Evolutionary conservation across 2,329 filamentous ascomycete species (phyloP).

Genomic region (Calonectria henricotiae): DNA sequence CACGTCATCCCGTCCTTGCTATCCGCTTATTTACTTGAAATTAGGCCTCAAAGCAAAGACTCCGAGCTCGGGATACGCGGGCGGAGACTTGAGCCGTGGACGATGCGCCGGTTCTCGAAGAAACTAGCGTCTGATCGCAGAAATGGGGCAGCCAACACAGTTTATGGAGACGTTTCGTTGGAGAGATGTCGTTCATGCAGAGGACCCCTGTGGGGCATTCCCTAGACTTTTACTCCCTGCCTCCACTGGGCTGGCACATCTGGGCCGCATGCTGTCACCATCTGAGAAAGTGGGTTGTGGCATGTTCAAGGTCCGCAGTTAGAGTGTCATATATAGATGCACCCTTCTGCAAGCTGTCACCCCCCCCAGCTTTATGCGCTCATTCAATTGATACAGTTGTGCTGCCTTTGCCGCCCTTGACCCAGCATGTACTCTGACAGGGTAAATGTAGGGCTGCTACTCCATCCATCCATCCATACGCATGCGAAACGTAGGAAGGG

Average conservation of each 20-base stretch:
- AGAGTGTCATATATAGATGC: too few species aligned
- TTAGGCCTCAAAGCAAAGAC: not conserved
- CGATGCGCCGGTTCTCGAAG: not conserved
- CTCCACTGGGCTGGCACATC: too few species aligned
- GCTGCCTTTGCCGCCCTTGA: slow-evolving; percentile 3
- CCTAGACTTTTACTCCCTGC: too few species aligned
- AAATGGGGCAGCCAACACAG: not conserved
- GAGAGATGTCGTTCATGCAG: not conserved
- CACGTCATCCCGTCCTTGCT: not conserved
- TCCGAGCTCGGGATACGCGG: not conserved
- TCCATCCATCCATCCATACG: slow-evolving; percentile 65
- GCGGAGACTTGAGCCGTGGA: not conserved
- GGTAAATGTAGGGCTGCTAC: slow-evolving; percentile 65
- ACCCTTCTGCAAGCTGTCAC: not conserved
- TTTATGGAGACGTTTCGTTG: not conserved
- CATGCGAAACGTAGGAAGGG: slow-evolving; percentile 64
- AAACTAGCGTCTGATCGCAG: not conserved
- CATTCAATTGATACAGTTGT: not conserved
- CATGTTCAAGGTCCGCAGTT: too few species aligned
- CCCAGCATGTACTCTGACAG: slow-evolving; percentile 62
- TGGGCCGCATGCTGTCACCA: too few species aligned
- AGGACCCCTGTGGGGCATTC: not conserved
- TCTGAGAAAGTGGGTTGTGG: too few species aligned
- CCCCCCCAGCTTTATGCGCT: not conserved
- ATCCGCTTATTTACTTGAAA: not conserved